Evolutionary conservation across 768 basidiomycete species (phyloP).

Genomic region (Lactarius psammicola): DNA sequence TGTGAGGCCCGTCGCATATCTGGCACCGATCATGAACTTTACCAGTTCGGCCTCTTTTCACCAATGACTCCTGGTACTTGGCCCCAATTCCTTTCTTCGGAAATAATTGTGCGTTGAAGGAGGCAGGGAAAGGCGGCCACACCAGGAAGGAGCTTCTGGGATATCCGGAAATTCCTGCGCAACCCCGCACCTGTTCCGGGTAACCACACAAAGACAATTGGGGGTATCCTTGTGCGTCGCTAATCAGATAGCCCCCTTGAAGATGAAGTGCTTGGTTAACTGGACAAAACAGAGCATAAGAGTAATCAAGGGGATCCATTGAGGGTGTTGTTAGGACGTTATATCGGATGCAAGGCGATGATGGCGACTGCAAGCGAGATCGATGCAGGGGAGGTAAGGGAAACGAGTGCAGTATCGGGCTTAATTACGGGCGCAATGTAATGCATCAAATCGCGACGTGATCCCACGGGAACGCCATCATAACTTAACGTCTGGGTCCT

Average conservation of each 20-base stretch:
- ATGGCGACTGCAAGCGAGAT: slow-evolving; percentile 9
- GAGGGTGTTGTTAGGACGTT: not conserved
- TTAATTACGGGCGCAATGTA: not conserved
- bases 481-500: not conserved
- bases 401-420: not conserved
- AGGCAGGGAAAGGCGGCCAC: not conserved
- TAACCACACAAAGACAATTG: not conserved
- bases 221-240: not conserved
- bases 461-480: slow-evolving; percentile 16
- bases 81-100: not conserved
- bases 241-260: slow-evolving; percentile 4
- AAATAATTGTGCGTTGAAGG: not conserved
- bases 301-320: not conserved
- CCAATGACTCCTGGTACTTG: not conserved
- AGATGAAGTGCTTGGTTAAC: slow-evolving; percentile 1
- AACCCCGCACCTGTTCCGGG: slow-evolving; percentile 2
- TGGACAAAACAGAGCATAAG: not conserved
- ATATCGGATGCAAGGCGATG: slow-evolving; percentile 9
- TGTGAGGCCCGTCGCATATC: not conserved
- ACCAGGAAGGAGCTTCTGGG: not conserved
- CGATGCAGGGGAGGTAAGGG: not conserved
- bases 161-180: not conserved
- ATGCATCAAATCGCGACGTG: not conserved
- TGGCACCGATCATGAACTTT: not conserved
- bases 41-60: not conserved